A percentile compares a stretch with the other conserved stretches of the same genome.
phyloP scores from a whole-genome alignment of 305 asterid genomes.

The Solanum chacoense region DNA sequence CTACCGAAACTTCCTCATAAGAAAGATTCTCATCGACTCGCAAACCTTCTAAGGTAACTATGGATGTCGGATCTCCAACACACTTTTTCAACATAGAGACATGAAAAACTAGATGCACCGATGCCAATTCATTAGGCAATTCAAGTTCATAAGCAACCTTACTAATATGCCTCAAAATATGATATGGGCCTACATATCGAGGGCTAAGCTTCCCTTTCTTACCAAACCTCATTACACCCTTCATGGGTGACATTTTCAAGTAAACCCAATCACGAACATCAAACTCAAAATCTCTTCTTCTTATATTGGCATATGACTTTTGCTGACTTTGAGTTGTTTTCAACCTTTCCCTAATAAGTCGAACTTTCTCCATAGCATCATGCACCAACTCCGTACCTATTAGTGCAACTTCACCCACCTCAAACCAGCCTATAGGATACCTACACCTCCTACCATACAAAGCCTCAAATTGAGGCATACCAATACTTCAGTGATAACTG shows the following conservation, averaged over 20 bases:
- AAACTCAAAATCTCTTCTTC: background rate
- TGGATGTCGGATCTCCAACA: background rate
- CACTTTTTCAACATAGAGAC: background rate
- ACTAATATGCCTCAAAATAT: background rate
- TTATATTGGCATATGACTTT: background rate
- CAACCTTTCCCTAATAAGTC: background rate
- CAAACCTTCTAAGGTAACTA: background rate
- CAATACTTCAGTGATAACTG: background rate
- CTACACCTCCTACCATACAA: background rate
- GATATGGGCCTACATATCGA: background rate
- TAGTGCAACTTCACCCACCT: background rate
- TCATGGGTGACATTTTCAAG: background rate
- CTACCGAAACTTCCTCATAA: background rate
- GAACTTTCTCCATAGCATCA: background rate
- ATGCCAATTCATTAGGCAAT: background rate
- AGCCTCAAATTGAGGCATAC: background rate
- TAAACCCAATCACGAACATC: background rate
- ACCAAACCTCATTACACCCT: background rate
- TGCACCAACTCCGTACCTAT: background rate
- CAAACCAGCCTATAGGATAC: background rate
- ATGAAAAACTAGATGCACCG: background rate
- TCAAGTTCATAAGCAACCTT: background rate
- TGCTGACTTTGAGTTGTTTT: background rate
- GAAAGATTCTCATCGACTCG: background rate
- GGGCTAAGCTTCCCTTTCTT: background rate